phyloP scores from a whole-genome alignment of 108 stramenopile genomes.

The Seminavis robusta region DNA sequence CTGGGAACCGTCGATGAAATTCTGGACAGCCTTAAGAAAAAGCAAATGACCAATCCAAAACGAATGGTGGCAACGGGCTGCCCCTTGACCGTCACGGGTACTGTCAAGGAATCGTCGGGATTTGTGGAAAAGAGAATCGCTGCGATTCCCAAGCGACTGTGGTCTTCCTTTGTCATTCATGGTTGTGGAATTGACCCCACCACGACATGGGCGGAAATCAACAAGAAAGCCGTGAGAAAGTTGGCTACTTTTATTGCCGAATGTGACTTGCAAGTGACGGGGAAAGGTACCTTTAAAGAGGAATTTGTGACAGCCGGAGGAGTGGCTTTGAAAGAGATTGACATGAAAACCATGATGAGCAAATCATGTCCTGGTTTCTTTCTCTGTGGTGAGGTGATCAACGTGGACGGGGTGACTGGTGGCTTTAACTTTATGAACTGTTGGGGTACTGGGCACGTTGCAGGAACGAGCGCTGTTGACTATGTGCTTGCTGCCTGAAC shows the following conservation, averaged over 20 bases:
- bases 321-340: conserved; percentile 64
- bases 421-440: conserved; percentile 89
- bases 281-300: conserved; percentile 88
- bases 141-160: conserved; percentile 72
- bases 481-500: conserved; percentile 1
- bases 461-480: conserved; percentile 45
- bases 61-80: conserved; percentile 60
- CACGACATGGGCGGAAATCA: conserved; percentile 55
- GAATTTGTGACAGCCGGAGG: conserved; percentile 95
- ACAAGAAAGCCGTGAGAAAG: conserved; percentile 62
- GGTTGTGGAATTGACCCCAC: conserved; percentile 41
- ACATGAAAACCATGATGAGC: conserved; percentile 82
- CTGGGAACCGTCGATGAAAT: conserved; percentile 35
- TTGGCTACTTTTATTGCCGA: conserved; percentile 46
- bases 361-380: conserved; percentile 64
- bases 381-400: conserved; percentile 82
- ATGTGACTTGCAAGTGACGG: conserved; percentile 57
- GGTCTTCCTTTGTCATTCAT: conserved; percentile 53
- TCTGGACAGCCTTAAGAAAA: conserved; percentile 35
- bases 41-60: conserved; percentile 25
- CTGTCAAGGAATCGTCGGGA: conserved; percentile 2
- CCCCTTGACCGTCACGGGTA: conserved; percentile 30
- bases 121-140: too few species aligned
- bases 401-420: conserved; percentile 88
- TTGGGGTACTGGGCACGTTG: conserved; percentile 85